Evolutionary conservation across 331 rosid genomes (phyloP), one percentile per base, ranked within the genome.

Genomic region (Quercus phellos): DNA sequence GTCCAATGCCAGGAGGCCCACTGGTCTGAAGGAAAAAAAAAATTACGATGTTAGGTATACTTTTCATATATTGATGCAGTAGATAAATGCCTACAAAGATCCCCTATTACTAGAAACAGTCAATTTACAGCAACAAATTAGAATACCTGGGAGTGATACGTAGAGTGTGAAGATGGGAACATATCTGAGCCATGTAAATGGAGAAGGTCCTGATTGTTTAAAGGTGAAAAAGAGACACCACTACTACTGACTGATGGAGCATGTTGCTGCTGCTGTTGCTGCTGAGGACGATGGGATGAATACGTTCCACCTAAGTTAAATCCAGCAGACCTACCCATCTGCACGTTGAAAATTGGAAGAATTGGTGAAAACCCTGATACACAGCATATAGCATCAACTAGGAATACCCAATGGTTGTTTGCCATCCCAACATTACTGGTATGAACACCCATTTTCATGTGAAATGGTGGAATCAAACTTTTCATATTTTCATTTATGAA

Each of bases 321-420:
- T 68, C 99, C 98, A 78, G 93, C 77, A 4, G 99, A 95, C 83
- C 98, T 87, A 38, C 99, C 99, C 97, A 95, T 90, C 97, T 95
- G 80, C 80, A 84, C 56, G 82, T 55, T 73, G 55, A 73, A 64
- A 82, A 55, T 89, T 22, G 24, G 35, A 79, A 38, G 55, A 54
- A 14, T 61, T 9, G 55, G 72, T 11, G 75, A 27, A 51, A 46
- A 68, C 43, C 17, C 38, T 16, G 10, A 32, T 71, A 26, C 35
- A 63, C 3, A 24, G 46, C 42, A 70, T 2, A 12, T 29, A 22
- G 24, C 21, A 64, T 53, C 63, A 55, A 73, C 64, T 55, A 38
- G 29, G 53, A 19, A 5, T 11, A 58, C 11, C 35, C 42, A 4
- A 6, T 13, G 68, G n/a, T 5, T 5, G 30, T 27, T 61, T 61